Conservation (phyloP, 2,329 filamentous ascomycete species). For the Colletotrichum sp. region DNA sequence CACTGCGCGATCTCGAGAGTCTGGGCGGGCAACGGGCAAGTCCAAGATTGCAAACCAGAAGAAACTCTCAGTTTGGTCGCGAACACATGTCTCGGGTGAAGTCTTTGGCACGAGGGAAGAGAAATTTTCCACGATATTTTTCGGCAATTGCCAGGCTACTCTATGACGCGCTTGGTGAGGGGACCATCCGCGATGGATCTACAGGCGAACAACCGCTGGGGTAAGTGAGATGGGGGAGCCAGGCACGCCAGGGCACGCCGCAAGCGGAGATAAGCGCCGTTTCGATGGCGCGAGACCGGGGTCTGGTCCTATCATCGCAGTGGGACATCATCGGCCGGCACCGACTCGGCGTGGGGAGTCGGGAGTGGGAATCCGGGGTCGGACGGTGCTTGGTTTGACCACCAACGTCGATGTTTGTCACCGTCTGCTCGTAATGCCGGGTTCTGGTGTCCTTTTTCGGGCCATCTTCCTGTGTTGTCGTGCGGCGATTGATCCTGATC, state of each 20-base stretch:
- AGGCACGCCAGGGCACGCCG: not conserved
- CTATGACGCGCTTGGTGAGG: not conserved
- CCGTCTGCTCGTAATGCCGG: not conserved
- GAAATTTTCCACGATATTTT: not conserved
- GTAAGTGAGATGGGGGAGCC: not conserved
- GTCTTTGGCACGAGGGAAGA: not conserved
- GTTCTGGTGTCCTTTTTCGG: not conserved
- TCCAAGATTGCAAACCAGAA: not conserved
- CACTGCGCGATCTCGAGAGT: not conserved
- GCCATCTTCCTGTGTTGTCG: not conserved
- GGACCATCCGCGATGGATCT: not conserved
- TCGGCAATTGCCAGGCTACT: not conserved
- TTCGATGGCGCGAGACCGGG: slow-evolving; percentile 5
- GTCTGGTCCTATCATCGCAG: slow-evolving; percentile 4
- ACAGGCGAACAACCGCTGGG: not conserved
- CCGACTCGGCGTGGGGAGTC: slow-evolving; percentile 6
- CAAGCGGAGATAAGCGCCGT: not conserved
- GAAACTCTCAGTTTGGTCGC: not conserved
- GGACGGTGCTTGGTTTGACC: not conserved
- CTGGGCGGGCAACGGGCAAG: not conserved
- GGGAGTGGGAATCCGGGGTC: not conserved
- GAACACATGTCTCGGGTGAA: not conserved
- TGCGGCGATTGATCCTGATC: not conserved
- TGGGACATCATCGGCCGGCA: not conserved
- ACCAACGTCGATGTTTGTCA: not conserved